Conservation (phyloP, 306 rosid genomes). For the Neltuma alba region DNA sequence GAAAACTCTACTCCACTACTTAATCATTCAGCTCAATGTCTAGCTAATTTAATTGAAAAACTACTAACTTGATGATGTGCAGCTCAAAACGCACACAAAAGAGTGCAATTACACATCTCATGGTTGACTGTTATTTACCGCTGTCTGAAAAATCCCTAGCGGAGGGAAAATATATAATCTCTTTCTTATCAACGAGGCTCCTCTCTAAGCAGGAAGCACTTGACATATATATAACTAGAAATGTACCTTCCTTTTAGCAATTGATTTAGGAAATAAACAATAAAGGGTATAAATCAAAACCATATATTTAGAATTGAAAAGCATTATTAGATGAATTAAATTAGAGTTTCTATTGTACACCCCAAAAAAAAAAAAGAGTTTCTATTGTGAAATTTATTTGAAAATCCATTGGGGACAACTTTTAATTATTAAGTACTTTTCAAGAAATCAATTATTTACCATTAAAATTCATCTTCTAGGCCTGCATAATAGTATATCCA, state of each 20-base stretch:
- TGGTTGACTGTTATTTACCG: not conserved
- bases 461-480: not conserved
- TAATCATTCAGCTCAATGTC: slow-evolving; percentile 9
- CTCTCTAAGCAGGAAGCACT: not conserved
- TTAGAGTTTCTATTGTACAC: no score
- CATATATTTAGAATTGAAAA: not conserved
- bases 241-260: not conserved
- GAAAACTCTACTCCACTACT: not conserved
- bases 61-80: slow-evolving; percentile 6
- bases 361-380: no score
- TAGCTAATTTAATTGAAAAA: slow-evolving; percentile 15
- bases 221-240: not conserved
- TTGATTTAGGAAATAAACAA: not conserved
- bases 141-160: not conserved
- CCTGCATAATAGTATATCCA: not conserved
- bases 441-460: not conserved
- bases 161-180: not conserved
- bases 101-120: slow-evolving; percentile 2
- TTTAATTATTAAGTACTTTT: not conserved
- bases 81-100: not conserved
- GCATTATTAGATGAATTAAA: not conserved
- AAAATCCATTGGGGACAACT: slow-evolving; percentile 2
- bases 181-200: not conserved
- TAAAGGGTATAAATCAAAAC: not conserved
- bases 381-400: not conserved